Percentiles rank a stretch among this genome's conserved stretches.
Conservation (phyloP, 1,284 basidiomycete species). For the Volvariella surrecta region DNA sequence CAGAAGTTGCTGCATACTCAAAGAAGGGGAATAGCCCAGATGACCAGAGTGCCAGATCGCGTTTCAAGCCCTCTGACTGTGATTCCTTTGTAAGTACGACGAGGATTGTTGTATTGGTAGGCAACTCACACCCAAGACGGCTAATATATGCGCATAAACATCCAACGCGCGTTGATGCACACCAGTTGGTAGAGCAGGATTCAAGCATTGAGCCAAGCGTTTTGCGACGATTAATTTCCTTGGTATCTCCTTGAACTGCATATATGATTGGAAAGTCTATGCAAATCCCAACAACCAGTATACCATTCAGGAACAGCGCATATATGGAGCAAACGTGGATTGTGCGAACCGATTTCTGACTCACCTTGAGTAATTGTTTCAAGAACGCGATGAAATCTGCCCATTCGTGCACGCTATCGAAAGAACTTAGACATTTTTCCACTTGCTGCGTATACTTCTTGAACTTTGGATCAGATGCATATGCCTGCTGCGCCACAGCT, state of each 20-base stretch:
- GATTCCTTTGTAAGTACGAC: slow-evolving; percentile 1
- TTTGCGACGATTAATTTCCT: slow-evolving; percentile 93
- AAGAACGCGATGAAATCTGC: slow-evolving; percentile 99
- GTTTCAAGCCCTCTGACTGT: slow-evolving; percentile 80
- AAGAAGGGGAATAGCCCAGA: slow-evolving; percentile 98
- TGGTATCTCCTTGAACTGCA: slow-evolving; percentile 93
- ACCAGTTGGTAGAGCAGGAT: slow-evolving; percentile 92
- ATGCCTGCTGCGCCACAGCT: slow-evolving; percentile 40
- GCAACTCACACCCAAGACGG: slow-evolving; percentile 74
- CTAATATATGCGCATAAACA: slow-evolving; percentile 89
- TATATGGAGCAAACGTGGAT: slow-evolving; percentile 2
- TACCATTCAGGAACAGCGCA: background rate
- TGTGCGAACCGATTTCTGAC: slow-evolving; percentile 10
- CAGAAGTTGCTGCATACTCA: slow-evolving; percentile 93
- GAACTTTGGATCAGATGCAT: slow-evolving; percentile 85
- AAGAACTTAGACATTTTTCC: slow-evolving; percentile 87
- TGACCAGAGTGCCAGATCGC: slow-evolving; percentile 91
- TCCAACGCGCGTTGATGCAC: slow-evolving; percentile 96
- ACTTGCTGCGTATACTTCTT: slow-evolving; percentile 91
- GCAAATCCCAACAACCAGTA: background rate
- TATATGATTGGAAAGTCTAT: slow-evolving; percentile 88
- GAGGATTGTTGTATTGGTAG: too few relatives aligned
- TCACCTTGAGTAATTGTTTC: slow-evolving; percentile 88
- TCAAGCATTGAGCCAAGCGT: slow-evolving; percentile 92
- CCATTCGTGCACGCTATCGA: slow-evolving; percentile 98